Conservation (phyloP, 2,329 filamentous ascomycete genomes). For the Paraconiothyrium brasiliense region DNA sequence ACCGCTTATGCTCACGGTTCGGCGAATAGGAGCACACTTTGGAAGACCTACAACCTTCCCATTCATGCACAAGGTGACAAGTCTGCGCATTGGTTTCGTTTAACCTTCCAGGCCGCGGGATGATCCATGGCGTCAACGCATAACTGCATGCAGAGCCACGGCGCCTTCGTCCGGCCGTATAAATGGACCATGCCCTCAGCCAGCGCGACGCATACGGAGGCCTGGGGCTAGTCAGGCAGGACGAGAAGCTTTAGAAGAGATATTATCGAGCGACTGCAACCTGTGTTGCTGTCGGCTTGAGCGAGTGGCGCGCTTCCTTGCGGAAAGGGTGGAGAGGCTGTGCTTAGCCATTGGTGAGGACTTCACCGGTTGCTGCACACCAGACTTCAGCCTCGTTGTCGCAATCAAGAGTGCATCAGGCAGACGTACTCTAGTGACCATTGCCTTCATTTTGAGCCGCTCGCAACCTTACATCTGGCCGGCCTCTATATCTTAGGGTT, state of each 20-base stretch:
- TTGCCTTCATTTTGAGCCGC: conserved; percentile 1
- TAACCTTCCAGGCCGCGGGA: conserved; percentile 1
- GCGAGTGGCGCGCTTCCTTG: conserved; percentile 13
- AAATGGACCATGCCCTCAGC: conserved; percentile 7
- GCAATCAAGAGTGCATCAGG: conserved; percentile 14
- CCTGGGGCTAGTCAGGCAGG: conserved; percentile 5
- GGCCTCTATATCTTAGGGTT: conserved; percentile 4
- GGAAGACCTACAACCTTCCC: background rate
- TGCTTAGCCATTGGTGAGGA: conserved; percentile 13
- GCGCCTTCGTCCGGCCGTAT: conserved; percentile 6
- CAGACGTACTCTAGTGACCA: conserved; percentile 7
- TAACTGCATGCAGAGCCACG: background rate
- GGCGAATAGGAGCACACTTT: background rate
- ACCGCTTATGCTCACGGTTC: background rate
- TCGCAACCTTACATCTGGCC: conserved; percentile 1
- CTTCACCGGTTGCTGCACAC: conserved; percentile 16
- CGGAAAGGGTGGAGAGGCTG: conserved; percentile 15
- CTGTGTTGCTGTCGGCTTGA: background rate
- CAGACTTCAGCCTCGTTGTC: conserved; percentile 14
- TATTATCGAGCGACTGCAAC: conserved; percentile 1
- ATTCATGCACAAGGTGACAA: conserved; percentile 6
- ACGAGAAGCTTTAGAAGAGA: conserved; percentile 5
- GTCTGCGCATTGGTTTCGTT: background rate
- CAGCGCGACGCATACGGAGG: background rate
- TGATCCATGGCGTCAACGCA: background rate